A percentile compares a stretch with the other conserved stretches of the same genome.
Conservation (phyloP, 2,329 filamentous ascomycete species). For the Cladosporium oxysporum region DNA sequence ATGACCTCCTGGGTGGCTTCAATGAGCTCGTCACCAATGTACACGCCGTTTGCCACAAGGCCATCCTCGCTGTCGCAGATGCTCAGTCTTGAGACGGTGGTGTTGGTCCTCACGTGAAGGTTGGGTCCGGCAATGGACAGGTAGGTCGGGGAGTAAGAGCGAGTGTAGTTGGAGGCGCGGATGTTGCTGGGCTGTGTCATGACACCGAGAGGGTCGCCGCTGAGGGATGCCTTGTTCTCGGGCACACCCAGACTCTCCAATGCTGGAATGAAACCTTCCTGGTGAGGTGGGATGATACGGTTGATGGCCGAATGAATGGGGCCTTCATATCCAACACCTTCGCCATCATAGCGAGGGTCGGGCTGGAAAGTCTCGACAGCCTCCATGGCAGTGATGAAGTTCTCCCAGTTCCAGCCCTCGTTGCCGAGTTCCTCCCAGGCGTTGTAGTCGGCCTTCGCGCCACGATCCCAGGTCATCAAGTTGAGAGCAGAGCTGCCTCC, state of each 20-base stretch:
- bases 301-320: conserved; percentile 44
- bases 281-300: conserved; percentile 47
- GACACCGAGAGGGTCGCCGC: conserved; percentile 54
- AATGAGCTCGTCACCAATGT: conserved; percentile 24
- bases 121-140: conserved; percentile 46
- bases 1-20: conserved; percentile 33
- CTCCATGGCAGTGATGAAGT: conserved; percentile 20
- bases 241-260: conserved; percentile 49
- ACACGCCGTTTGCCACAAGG: conserved; percentile 10
- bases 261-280: conserved; percentile 49
- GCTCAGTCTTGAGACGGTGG: conserved; percentile 43
- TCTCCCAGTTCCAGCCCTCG: conserved; percentile 35
- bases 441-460: conserved; percentile 37
- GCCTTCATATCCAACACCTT: conserved; percentile 36
- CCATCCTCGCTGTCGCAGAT: conserved; percentile 1
- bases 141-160: conserved; percentile 53
- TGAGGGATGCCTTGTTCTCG: conserved; percentile 48
- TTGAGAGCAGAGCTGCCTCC: conserved; percentile 36
- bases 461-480: conserved; percentile 34
- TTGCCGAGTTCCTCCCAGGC: conserved; percentile 42
- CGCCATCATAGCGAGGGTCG: conserved; percentile 15
- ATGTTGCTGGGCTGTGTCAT: conserved; percentile 55
- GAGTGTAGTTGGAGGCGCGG: conserved; percentile 49
- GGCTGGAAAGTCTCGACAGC: conserved; percentile 21
- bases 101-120: conserved; percentile 42